A percentile compares a stretch with the other conserved stretches of the same genome.
Conservation (phyloP, 164 flowering plant genomes). For the Buxus sempervirens region DNA sequence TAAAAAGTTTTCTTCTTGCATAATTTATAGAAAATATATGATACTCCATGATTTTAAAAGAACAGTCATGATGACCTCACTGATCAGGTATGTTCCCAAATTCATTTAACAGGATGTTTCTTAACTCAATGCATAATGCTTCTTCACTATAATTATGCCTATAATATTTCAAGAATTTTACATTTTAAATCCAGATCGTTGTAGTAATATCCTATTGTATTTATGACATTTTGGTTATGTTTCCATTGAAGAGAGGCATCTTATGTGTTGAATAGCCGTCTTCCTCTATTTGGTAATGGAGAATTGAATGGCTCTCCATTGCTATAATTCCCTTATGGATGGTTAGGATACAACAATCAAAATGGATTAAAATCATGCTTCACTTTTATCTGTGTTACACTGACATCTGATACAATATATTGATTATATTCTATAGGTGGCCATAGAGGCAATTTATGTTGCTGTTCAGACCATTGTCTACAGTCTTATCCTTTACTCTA, state of each 20-base stretch:
- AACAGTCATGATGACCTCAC: not conserved
- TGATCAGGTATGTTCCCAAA: not conserved
- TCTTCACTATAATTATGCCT: not conserved
- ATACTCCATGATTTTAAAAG: not conserved
- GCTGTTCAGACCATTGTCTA: slow-evolving; percentile 45
- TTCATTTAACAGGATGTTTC: not conserved
- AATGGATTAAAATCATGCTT: not conserved
- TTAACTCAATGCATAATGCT: too few relatives aligned
- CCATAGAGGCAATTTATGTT: slow-evolving; percentile 46
- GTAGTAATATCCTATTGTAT: not conserved
- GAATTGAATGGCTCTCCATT: too few relatives aligned
- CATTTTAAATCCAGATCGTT: not conserved
- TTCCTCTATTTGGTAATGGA: not conserved
- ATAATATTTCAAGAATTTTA: too few relatives aligned
- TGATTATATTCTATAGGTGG: slow-evolving; percentile 35
- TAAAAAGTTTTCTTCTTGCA: too few relatives aligned
- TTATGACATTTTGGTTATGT: not conserved
- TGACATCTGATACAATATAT: not conserved
- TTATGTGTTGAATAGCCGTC: not conserved
- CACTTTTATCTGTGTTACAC: not conserved
- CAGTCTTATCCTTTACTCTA: slow-evolving; percentile 41
- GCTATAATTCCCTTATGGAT: not conserved
- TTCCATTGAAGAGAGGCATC: not conserved
- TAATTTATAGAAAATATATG: not conserved
- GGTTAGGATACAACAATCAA: too few relatives aligned